Evolutionary conservation across 78 protist genomes (phyloP).

Genomic region (Dictyostelium citrinum): DNA sequence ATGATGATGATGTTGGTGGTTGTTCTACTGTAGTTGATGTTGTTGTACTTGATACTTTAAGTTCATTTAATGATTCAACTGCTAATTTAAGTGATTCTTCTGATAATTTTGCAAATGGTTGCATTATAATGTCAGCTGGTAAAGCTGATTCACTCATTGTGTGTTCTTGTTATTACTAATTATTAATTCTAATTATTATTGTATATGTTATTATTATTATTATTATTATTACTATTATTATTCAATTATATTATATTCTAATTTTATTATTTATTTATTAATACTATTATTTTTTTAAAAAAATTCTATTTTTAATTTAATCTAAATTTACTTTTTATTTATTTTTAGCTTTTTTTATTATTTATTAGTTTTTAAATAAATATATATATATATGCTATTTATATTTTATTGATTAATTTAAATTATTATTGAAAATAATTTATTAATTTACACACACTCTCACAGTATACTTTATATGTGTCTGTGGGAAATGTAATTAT

Average conservation of each 20-base stretch:
- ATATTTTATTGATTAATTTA: background rate
- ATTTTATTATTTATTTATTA: background rate
- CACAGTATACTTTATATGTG: background rate
- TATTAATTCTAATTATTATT: no score
- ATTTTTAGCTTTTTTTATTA: background rate
- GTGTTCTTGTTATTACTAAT: no score
- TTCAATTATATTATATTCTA: background rate
- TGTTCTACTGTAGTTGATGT: background rate
- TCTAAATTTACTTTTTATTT: background rate
- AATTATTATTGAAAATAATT: background rate
- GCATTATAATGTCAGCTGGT: slow-evolving; percentile 1
- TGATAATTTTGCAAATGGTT: background rate
- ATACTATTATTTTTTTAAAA: background rate
- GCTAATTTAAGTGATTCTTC: background rate
- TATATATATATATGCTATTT: background rate
- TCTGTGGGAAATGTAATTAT: background rate
- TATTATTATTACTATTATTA: background rate
- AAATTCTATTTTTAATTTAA: no score
- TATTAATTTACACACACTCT: background rate
- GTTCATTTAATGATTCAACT: background rate
- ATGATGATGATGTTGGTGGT: background rate
- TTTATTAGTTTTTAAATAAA: background rate
- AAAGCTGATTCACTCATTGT: background rate
- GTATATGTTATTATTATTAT: background rate
- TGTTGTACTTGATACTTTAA: background rate